These are phyloP conservation scores for Didymella exigua DNA, from an alignment of 2,329 filamentous ascomycete genomes.

Conservation along the genomic window DNA sequence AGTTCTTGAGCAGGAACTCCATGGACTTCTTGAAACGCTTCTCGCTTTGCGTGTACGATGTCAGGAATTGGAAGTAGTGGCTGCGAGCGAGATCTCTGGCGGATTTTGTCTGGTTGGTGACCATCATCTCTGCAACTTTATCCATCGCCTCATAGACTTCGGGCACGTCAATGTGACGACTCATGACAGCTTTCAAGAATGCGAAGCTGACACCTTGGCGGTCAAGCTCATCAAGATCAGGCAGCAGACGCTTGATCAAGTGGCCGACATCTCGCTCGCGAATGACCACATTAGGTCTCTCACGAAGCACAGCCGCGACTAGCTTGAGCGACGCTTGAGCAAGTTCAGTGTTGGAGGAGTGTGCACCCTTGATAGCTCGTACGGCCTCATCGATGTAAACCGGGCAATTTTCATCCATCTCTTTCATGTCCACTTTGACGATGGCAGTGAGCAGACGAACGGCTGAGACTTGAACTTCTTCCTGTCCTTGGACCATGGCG, in stretches of 20 bases:
- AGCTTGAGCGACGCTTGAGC: slow-evolving; percentile 89
- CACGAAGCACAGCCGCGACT: slow-evolving; percentile 81
- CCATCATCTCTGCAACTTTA: slow-evolving; percentile 82
- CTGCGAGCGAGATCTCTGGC: slow-evolving; percentile 87
- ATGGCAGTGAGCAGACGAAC: slow-evolving; percentile 85
- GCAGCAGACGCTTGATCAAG: slow-evolving; percentile 78
- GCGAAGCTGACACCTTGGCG: slow-evolving; percentile 93
- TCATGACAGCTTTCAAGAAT: slow-evolving; percentile 86
- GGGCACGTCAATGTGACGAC: slow-evolving; percentile 82
- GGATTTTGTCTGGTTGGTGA: slow-evolving; percentile 89
- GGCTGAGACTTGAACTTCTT: slow-evolving; percentile 89
- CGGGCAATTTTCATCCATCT: slow-evolving; percentile 71
- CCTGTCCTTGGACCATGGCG: slow-evolving; percentile 79
- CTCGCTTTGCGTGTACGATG: slow-evolving; percentile 92
- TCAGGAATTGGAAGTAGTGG: slow-evolving; percentile 90
- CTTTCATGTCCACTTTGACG: slow-evolving; percentile 77
- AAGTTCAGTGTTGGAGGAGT: slow-evolving; percentile 80
- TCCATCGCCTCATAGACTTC: slow-evolving; percentile 91
- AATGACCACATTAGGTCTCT: slow-evolving; percentile 75
- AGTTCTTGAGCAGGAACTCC: slow-evolving; percentile 84
- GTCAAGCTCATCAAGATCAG: slow-evolving; percentile 90
- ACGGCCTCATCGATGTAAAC: slow-evolving; percentile 86
- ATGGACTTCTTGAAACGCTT: slow-evolving; percentile 88
- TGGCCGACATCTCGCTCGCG: slow-evolving; percentile 83
- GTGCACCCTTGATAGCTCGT: slow-evolving; percentile 76